phyloP scores from a whole-genome alignment of 164 flowering plant genomes.

The Paratinospora sagittata region DNA sequence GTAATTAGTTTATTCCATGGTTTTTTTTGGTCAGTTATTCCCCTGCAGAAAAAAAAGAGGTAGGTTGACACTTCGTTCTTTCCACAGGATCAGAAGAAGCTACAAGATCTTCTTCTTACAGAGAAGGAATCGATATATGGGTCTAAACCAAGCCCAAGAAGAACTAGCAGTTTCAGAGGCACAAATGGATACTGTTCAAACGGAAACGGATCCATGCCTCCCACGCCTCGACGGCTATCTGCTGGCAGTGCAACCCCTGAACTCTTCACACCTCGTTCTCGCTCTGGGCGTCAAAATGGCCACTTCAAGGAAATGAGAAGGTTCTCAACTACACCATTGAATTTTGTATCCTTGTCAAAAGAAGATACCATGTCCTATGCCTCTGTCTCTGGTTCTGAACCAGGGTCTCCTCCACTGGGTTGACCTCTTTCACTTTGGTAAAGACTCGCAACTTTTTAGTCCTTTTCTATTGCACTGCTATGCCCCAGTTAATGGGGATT shows the following conservation, averaged over 20 bases:
- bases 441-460: background rate
- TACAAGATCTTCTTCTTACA: slow-evolving; percentile 71
- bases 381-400: slow-evolving; percentile 71
- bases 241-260: slow-evolving; percentile 57
- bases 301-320: slow-evolving; percentile 79
- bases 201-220: slow-evolving; percentile 79
- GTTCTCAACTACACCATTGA: slow-evolving; percentile 68
- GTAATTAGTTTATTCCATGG: slow-evolving; percentile 29
- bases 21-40: no score
- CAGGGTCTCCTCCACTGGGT: slow-evolving; percentile 61
- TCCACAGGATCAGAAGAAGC: slow-evolving; percentile 83
- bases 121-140: slow-evolving; percentile 89
- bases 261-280: slow-evolving; percentile 71
- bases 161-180: slow-evolving; percentile 61
- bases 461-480: background rate
- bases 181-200: slow-evolving; percentile 56
- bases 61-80: background rate
- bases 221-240: slow-evolving; percentile 73
- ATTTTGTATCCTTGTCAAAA: slow-evolving; percentile 68
- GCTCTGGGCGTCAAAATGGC: slow-evolving; percentile 84
- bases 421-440: slow-evolving; percentile 26
- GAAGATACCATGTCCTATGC: slow-evolving; percentile 81
- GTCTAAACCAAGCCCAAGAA: slow-evolving; percentile 85
- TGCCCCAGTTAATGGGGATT: background rate
- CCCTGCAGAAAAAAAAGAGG: no score